phyloP scores from a whole-genome alignment of 768 basidiomycete species.

The Collybiopsis confluens region DNA sequence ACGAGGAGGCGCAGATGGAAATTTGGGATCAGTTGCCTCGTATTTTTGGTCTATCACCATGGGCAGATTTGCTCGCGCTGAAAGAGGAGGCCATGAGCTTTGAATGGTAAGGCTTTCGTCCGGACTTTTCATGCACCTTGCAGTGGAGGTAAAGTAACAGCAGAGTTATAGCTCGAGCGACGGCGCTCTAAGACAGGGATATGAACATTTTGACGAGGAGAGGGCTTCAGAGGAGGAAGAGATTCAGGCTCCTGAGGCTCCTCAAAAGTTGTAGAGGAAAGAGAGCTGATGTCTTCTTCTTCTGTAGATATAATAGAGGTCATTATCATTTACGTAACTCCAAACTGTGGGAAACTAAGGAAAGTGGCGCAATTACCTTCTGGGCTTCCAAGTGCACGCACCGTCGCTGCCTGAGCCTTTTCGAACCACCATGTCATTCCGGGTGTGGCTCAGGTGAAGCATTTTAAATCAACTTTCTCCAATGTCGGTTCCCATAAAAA shows the following conservation, averaged over 20 bases:
- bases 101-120: background rate
- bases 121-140: conserved; percentile 25
- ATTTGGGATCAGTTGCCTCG: conserved; percentile 29
- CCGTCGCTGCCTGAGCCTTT: too few relatives aligned
- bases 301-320: conserved; percentile 5
- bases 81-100: conserved; percentile 16
- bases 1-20: conserved; percentile 16
- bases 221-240: conserved; percentile 12
- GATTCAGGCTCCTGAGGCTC: conserved; percentile 19
- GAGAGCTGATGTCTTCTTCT: conserved; percentile 9
- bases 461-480: too few relatives aligned
- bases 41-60: conserved; percentile 25
- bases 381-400: too few relatives aligned
- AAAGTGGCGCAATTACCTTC: too few relatives aligned
- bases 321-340: too few relatives aligned
- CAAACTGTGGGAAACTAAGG: too few relatives aligned
- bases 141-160: conserved; percentile 58
- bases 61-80: conserved; percentile 23
- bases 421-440: too few relatives aligned
- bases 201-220: conserved; percentile 9
- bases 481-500: too few relatives aligned
- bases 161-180: conserved; percentile 59
- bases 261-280: conserved; percentile 12
- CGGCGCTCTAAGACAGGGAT: conserved; percentile 46
- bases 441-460: too few relatives aligned